A percentile compares a stretch with the other conserved stretches of the same genome.
Conservation (phyloP, 805 yeast species). For the Saccharomycopsis synnaedendra region DNA sequence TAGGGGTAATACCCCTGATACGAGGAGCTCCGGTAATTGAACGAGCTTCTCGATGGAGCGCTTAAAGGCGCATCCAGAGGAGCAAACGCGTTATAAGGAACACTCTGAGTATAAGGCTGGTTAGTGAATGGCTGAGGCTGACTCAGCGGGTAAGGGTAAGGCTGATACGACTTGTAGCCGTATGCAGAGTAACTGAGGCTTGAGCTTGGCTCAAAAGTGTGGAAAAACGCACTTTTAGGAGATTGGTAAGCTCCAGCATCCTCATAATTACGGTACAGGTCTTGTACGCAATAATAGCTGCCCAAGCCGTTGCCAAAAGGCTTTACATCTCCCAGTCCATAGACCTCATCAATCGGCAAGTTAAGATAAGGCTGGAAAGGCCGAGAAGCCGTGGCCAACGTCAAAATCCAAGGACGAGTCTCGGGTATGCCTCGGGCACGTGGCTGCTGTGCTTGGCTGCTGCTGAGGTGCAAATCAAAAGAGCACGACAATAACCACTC, state of each 20-base stretch:
- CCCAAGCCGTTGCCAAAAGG: slow-evolving; percentile 1
- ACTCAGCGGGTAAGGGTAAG: too few relatives aligned
- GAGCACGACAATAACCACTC: slow-evolving; percentile 39
- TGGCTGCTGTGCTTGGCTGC: too few relatives aligned
- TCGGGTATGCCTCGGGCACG: neutral
- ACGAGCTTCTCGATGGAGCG: too few relatives aligned
- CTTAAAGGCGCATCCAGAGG: too few relatives aligned
- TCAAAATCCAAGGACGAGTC: slow-evolving; percentile 6
- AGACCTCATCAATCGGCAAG: neutral
- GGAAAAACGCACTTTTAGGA: neutral
- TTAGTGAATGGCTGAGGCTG: too few relatives aligned
- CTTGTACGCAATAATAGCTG: slow-evolving; percentile 1
- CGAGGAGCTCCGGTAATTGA: too few relatives aligned
- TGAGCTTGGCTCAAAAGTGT: neutral
- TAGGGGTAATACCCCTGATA: too few relatives aligned
- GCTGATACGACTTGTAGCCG: neutral
- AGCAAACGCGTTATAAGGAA: too few relatives aligned
- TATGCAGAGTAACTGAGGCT: neutral
- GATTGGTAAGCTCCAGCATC: neutral
- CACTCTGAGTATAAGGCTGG: too few relatives aligned
- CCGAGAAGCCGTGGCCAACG: neutral
- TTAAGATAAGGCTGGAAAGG: neutral
- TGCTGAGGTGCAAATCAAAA: slow-evolving; percentile 15
- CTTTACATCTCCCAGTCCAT: neutral
- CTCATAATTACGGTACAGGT: slow-evolving; percentile 1